Evolutionary conservation across 495 filamentous ascomycete genomes (phyloP).

Genomic region (Rhizodiscina lignyota): DNA sequence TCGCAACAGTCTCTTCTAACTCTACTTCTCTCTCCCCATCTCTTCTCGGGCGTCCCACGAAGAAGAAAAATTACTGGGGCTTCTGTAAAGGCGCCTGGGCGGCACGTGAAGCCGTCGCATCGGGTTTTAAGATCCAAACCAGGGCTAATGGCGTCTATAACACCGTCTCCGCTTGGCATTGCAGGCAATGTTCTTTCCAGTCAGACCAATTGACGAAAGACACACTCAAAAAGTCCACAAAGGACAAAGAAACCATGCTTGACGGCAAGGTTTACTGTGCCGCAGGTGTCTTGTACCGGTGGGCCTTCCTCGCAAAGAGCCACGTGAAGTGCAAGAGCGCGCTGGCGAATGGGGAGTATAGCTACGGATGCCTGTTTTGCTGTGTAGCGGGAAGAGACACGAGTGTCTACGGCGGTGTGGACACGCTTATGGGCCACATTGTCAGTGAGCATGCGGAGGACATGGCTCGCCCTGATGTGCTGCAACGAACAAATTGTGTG

Average conservation of each 20-base stretch:
- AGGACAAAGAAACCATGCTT: constrained; percentile 13
- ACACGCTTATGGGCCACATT: constrained; percentile 29
- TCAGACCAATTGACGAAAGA: too few relatives aligned
- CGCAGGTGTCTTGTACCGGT: constrained; percentile 28
- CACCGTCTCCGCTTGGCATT: constrained; percentile 22
- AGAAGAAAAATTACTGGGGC: constrained; percentile 28
- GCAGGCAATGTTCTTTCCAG: constrained; percentile 28
- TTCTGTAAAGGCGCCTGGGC: constrained; percentile 38
- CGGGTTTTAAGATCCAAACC: constrained; percentile 19
- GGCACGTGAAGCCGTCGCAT: constrained; percentile 23
- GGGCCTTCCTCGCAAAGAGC: constrained; percentile 33
- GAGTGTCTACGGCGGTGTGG: constrained; percentile 21
- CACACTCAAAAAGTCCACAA: constrained; percentile 10
- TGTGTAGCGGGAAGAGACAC: constrained; percentile 22
- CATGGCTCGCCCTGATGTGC: too few relatives aligned
- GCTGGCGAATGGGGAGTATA: constrained; percentile 6
- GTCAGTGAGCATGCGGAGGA: constrained; percentile 12
- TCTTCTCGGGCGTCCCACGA: constrained; percentile 13
- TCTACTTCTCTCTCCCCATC: constrained; percentile 13
- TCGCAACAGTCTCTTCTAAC: background rate
- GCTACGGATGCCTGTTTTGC: constrained; percentile 32
- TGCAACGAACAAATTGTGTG: too few relatives aligned
- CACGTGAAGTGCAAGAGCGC: constrained; percentile 22
- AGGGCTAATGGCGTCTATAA: constrained; percentile 24
- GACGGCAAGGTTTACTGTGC: constrained; percentile 17